These are phyloP conservation scores for Schwanniomyces sp. DNA, from an alignment of 805 yeast species.

Conservation along the genomic window DNA sequence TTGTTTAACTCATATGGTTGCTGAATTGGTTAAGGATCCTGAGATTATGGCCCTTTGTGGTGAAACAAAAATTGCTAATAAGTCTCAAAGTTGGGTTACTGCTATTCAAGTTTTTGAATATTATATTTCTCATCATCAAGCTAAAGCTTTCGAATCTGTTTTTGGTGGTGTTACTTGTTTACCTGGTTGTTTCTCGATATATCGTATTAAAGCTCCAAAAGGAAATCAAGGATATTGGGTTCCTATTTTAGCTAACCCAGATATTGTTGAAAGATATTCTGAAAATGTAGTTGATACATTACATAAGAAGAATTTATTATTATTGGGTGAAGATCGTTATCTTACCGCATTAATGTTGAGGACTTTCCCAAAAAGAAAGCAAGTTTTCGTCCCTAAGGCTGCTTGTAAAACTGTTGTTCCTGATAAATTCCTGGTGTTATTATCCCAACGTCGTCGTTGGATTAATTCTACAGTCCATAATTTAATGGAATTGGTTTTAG, in stretches of 20 bases:
- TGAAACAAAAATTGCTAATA: conserved; percentile 88
- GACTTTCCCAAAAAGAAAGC: conserved; percentile 88
- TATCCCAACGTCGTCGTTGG: conserved; percentile 96
- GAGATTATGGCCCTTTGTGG: conserved; percentile 91
- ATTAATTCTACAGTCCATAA: conserved; percentile 93
- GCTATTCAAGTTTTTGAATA: conserved; percentile 93
- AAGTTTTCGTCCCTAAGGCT: conserved; percentile 84
- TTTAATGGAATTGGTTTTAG: conserved; percentile 80
- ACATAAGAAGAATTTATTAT: conserved; percentile 80
- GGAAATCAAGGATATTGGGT: conserved; percentile 77
- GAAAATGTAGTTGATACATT: conserved; percentile 82
- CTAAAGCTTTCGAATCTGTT: conserved; percentile 92
- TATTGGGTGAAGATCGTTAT: conserved; percentile 89
- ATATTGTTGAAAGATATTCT: conserved; percentile 86
- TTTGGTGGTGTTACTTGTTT: conserved; percentile 94
- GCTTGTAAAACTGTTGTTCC: conserved; percentile 94
- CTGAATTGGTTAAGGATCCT: conserved; percentile 86
- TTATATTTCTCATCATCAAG: conserved; percentile 89
- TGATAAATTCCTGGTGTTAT: conserved; percentile 68
- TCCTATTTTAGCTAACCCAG: conserved; percentile 89
- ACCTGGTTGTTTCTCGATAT: conserved; percentile 94
- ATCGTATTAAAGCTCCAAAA: conserved; percentile 87
- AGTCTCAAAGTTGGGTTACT: conserved; percentile 82
- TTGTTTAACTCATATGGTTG: conserved; percentile 84
- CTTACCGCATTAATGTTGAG: conserved; percentile 81